A percentile compares a stretch with the other conserved stretches of the same genome.
phyloP scores from a whole-genome alignment of 192 early-diverging fungal species.

The Mortierella antarctica region DNA sequence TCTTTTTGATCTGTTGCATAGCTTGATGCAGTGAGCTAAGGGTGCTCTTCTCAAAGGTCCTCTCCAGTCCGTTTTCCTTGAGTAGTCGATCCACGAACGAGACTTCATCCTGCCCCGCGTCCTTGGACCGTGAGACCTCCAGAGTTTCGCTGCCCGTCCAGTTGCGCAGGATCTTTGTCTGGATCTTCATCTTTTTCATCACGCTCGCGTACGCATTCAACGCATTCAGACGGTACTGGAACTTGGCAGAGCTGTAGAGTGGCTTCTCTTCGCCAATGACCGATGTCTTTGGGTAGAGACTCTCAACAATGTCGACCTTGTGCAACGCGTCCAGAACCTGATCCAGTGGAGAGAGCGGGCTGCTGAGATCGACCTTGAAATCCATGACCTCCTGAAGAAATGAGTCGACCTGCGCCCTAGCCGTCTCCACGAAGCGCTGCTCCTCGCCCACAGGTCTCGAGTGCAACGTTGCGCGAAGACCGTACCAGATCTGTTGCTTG shows the following conservation, averaged over 20 bases:
- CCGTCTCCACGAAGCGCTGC: constrained; percentile 71
- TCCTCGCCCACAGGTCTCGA: constrained; percentile 73
- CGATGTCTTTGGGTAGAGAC: constrained; percentile 78
- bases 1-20: constrained; percentile 70
- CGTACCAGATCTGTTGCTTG: constrained; percentile 77
- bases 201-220: constrained; percentile 83
- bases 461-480: constrained; percentile 72
- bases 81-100: constrained; percentile 89
- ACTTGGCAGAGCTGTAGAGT: constrained; percentile 71
- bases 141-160: constrained; percentile 85
- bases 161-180: constrained; percentile 79
- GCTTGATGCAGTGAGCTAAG: constrained; percentile 70
- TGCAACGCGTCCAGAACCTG: constrained; percentile 78
- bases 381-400: constrained; percentile 71
- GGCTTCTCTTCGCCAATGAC: constrained; percentile 69
- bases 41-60: constrained; percentile 79
- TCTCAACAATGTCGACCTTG: constrained; percentile 81
- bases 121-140: constrained; percentile 66
- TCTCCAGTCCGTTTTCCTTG: constrained; percentile 83
- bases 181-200: constrained; percentile 74
- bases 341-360: constrained; percentile 53
- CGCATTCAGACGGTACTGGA: constrained; percentile 77
- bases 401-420: constrained; percentile 66
- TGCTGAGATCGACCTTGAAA: constrained; percentile 61
- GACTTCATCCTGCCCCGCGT: constrained; percentile 61